Evolutionary conservation across 768 basidiomycete species (phyloP).

Genomic region (Floccularia luteovirens): DNA sequence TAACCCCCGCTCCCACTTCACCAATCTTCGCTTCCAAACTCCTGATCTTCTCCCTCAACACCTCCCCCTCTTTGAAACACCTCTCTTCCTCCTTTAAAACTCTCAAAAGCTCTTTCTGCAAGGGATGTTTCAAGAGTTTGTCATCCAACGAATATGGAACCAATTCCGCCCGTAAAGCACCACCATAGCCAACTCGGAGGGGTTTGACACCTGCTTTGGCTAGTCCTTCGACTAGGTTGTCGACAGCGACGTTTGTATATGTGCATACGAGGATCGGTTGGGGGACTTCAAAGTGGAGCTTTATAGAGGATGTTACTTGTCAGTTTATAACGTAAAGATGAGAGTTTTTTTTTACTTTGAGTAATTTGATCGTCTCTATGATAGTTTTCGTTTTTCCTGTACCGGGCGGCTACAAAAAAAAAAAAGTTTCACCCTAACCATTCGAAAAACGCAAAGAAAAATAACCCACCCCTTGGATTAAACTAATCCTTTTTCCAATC

Average conservation of each 20-base stretch:
- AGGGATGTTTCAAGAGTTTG: slow-evolving; percentile 55
- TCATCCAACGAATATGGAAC: slow-evolving; percentile 52
- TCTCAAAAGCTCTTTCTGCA: slow-evolving; percentile 33
- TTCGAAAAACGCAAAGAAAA: neutral
- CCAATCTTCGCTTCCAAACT: slow-evolving; percentile 9
- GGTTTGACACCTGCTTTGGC: slow-evolving; percentile 55
- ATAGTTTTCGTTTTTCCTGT: slow-evolving; percentile 94
- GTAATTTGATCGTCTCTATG: slow-evolving; percentile 72
- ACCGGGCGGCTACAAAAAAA: slow-evolving; percentile 62
- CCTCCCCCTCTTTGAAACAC: slow-evolving; percentile 13
- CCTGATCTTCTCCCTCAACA: slow-evolving; percentile 17
- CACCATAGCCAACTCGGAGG: slow-evolving; percentile 65
- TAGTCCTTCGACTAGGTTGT: slow-evolving; percentile 80
- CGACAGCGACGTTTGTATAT: slow-evolving; percentile 90
- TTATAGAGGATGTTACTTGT: no score
- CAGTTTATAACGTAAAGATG: no score
- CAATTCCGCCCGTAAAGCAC: slow-evolving; percentile 51
- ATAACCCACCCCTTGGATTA: slow-evolving; percentile 77
- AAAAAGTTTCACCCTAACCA: slow-evolving; percentile 1
- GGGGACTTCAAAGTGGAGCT: slow-evolving; percentile 76
- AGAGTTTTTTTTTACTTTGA: slow-evolving; percentile 69
- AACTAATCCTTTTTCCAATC: slow-evolving; percentile 69
- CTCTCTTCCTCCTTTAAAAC: slow-evolving; percentile 30
- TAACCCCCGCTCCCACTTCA: slow-evolving; percentile 6
- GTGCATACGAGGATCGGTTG: slow-evolving; percentile 88